Percentiles rank a stretch among this genome's conserved stretches.
phyloP scores from a whole-genome alignment of 2,329 filamentous ascomycete species.

The Dryadomyces quercivorus region DNA sequence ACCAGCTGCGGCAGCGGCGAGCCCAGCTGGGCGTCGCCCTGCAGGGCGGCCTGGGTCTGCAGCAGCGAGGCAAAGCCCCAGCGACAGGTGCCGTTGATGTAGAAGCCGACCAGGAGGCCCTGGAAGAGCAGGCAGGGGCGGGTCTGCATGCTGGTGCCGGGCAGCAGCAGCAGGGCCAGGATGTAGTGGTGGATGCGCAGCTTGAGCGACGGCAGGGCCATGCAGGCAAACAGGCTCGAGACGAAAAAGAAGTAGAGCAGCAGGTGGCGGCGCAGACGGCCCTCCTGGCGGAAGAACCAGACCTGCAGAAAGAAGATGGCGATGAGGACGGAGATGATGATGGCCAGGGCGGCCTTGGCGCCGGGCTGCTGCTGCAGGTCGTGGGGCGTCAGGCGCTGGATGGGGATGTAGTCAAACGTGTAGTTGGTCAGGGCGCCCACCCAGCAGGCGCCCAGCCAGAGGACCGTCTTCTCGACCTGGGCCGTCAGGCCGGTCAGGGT shows the following conservation, averaged over 20 bases:
- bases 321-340: conserved; percentile 61
- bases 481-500: conserved; percentile 62
- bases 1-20: conserved; percentile 46
- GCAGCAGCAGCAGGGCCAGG: conserved; percentile 71
- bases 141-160: conserved; percentile 81
- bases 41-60: conserved; percentile 64
- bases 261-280: conserved; percentile 64
- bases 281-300: conserved; percentile 78
- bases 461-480: conserved; percentile 77
- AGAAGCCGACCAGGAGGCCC: conserved; percentile 77
- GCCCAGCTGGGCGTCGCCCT: conserved; percentile 52
- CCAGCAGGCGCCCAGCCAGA: conserved; percentile 88
- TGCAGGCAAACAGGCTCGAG: conserved; percentile 52
- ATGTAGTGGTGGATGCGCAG: conserved; percentile 95
- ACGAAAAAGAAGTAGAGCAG: conserved; percentile 63
- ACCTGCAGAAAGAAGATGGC: conserved; percentile 62
- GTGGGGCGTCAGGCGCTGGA: conserved; percentile 79
- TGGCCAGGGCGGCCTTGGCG: conserved; percentile 67
- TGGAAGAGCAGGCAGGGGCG: conserved; percentile 77
- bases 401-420: conserved; percentile 87
- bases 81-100: conserved; percentile 84
- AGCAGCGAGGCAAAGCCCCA: conserved; percentile 90
- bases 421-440: conserved; percentile 88
- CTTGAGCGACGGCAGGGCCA: conserved; percentile 63
- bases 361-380: conserved; percentile 85